A percentile compares a stretch with the other conserved stretches of the same genome.
Evolutionary conservation across 2,329 filamentous ascomycete species (phyloP).

Genomic region (Arthrobotrys musiformis): DNA sequence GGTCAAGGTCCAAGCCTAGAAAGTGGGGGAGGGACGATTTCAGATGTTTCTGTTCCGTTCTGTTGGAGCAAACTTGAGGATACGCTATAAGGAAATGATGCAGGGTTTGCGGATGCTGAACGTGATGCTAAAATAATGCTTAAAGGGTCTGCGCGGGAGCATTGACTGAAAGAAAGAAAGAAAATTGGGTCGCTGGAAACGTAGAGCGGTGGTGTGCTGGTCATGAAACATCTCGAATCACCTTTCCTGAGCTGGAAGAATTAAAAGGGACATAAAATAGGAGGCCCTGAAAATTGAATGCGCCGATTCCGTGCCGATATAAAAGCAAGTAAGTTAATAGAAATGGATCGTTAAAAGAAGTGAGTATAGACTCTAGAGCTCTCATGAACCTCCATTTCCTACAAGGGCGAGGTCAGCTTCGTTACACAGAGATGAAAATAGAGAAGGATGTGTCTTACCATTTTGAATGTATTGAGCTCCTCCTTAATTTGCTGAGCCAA

Average conservation of each 20-base stretch:
- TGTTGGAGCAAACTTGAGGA: background rate
- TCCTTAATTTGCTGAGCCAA: slow-evolving; percentile 99
- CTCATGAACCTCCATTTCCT: slow-evolving; percentile 99
- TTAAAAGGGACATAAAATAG: slow-evolving; percentile 51
- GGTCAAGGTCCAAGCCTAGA: background rate
- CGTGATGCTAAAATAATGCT: slow-evolving; percentile 38
- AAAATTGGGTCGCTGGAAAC: slow-evolving; percentile 48
- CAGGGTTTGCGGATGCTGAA: slow-evolving; percentile 22
- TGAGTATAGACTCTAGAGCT: slow-evolving; percentile 99
- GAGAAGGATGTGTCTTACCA: slow-evolving; percentile 72
- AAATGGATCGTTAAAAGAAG: slow-evolving; percentile 83
- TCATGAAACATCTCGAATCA: slow-evolving; percentile 54
- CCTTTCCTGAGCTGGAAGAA: slow-evolving; percentile 23
- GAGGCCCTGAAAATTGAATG: slow-evolving; percentile 56
- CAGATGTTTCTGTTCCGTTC: background rate
- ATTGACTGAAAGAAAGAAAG: slow-evolving; percentile 11
- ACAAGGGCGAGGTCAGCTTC: background rate
- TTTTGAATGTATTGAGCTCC: slow-evolving; percentile 99
- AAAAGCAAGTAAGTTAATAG: slow-evolving; percentile 54
- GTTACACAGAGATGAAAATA: background rate
- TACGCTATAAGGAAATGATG: background rate
- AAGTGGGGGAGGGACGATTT: background rate
- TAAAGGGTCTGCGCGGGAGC: slow-evolving; percentile 11
- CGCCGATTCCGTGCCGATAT: slow-evolving; percentile 56
- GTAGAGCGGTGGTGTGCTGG: slow-evolving; percentile 40